These are phyloP conservation scores for Fusarium ramigenum DNA, from an alignment of 2,329 filamentous ascomycete genomes.

Conservation along the genomic window DNA sequence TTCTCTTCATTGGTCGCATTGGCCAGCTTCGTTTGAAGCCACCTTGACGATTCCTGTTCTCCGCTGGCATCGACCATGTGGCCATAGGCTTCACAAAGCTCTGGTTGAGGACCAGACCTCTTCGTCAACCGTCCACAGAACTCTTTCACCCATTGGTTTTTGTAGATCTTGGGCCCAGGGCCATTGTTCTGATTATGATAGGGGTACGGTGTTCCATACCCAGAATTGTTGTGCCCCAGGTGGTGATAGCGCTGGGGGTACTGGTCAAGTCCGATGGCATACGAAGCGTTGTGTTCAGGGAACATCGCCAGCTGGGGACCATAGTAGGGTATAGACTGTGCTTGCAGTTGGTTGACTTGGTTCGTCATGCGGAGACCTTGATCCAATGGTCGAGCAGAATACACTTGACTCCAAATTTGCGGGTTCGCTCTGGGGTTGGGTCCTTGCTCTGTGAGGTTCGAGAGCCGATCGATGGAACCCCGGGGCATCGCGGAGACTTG, in stretches of 20 bases:
- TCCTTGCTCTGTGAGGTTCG: conserved; percentile 45
- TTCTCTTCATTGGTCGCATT: conserved; percentile 96
- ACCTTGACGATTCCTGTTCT: conserved; percentile 93
- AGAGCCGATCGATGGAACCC: conserved; percentile 52
- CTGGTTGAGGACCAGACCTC: conserved; percentile 77
- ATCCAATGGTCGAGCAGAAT: conserved; percentile 48
- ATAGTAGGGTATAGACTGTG: conserved; percentile 47
- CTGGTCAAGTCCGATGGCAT: conserved; percentile 48
- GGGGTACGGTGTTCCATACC: conserved; percentile 43
- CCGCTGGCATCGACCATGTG: conserved; percentile 95
- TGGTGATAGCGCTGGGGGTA: conserved; percentile 49
- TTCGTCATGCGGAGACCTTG: conserved; percentile 50
- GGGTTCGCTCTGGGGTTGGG: conserved; percentile 41
- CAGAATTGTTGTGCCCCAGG: conserved; percentile 40
- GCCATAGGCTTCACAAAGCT: conserved; percentile 88
- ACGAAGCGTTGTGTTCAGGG: conserved; percentile 47
- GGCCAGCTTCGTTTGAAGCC: conserved; percentile 93
- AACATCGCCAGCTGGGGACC: conserved; percentile 43
- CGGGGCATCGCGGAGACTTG: conserved; percentile 47
- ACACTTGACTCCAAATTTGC: conserved; percentile 52
- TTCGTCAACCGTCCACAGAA: conserved; percentile 45
- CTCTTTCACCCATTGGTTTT: conserved; percentile 36
- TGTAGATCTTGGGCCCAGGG: conserved; percentile 45
- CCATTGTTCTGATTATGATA: conserved; percentile 65
- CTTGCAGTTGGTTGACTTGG: conserved; percentile 38